Conservation (phyloP, 148 eudicot genomes). For the Amaranthus palmeri region DNA sequence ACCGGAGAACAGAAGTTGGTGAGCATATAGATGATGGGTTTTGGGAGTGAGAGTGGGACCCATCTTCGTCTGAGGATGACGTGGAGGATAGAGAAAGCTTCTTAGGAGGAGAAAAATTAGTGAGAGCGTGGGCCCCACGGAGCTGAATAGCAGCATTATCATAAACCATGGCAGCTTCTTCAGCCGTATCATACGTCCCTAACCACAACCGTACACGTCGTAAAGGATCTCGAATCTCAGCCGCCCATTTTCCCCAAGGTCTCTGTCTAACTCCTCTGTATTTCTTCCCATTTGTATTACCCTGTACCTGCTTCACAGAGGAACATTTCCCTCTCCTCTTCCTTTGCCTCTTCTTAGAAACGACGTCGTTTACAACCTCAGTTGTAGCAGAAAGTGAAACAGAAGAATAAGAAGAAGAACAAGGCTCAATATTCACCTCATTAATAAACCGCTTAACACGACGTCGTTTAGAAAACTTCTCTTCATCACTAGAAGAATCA, state of each 20-base stretch:
- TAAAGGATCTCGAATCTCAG: conserved; percentile 77
- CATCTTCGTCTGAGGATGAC: conserved; percentile 31
- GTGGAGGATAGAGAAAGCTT: conserved; percentile 25
- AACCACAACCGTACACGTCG: conserved; percentile 64
- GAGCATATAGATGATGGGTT: conserved; percentile 28
- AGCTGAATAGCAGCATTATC: conserved; percentile 69
- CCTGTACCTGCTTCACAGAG: neutral
- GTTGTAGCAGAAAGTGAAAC: neutral
- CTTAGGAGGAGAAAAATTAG: conserved; percentile 40
- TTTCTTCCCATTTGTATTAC: conserved; percentile 24
- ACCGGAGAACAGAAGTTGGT: conserved; percentile 60
- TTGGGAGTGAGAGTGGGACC: conserved; percentile 20
- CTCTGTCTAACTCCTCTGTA: conserved; percentile 68
- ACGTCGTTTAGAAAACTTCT: neutral
- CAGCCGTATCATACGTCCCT: conserved; percentile 75
- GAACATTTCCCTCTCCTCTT: conserved; percentile 10
- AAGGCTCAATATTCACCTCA: conserved; percentile 43
- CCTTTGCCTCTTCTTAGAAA: neutral
- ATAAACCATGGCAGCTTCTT: conserved; percentile 76
- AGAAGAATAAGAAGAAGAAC: neutral
- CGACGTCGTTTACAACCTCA: conserved; percentile 2
- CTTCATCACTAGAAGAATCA: conserved; percentile 69
- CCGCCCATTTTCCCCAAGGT: conserved; percentile 87
- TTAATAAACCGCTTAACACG: conserved; percentile 48
- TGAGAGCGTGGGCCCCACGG: conserved; percentile 70